phyloP scores from a whole-genome alignment of 495 filamentous ascomycete species.

The Astrocystis sublimbata region DNA sequence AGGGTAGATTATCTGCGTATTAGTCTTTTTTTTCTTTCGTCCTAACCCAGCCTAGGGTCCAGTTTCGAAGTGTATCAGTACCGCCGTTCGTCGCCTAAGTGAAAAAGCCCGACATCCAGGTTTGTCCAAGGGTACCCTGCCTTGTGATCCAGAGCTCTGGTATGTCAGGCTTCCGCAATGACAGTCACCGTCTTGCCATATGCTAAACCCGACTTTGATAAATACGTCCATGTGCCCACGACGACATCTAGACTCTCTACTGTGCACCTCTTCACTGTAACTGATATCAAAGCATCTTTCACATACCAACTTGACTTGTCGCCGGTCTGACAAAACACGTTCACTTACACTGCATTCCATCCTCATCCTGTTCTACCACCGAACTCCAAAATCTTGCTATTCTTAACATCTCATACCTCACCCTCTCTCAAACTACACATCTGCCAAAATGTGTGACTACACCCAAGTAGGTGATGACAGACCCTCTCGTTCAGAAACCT shows the following conservation, averaged over 20 bases:
- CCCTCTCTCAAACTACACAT: not conserved
- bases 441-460: conserved; percentile 33
- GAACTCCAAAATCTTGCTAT: not conserved
- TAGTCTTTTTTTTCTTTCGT: not conserved
- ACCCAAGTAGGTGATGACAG: conserved; percentile 28
- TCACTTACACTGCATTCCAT: not conserved
- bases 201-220: conserved; percentile 5
- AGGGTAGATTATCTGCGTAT: conserved; percentile 12
- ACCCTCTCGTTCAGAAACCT: not conserved
- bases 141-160: conserved; percentile 15
- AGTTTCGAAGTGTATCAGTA: not conserved
- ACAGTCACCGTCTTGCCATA: too few relatives aligned
- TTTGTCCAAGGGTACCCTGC: conserved; percentile 16
- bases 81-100: conserved; percentile 5
- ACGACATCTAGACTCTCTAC: not conserved
- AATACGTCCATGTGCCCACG: conserved; percentile 13
- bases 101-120: conserved; percentile 13
- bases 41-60: conserved; percentile 6
- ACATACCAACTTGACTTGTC: not conserved
- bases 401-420: not conserved
- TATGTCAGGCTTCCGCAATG: conserved; percentile 11
- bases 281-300: not conserved
- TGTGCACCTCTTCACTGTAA: not conserved
- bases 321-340: not conserved
- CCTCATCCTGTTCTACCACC: not conserved